A percentile compares a stretch with the other conserved stretches of the same genome.
Conservation (phyloP, 306 rosid genomes). For the Coriaria nepalensis region DNA sequence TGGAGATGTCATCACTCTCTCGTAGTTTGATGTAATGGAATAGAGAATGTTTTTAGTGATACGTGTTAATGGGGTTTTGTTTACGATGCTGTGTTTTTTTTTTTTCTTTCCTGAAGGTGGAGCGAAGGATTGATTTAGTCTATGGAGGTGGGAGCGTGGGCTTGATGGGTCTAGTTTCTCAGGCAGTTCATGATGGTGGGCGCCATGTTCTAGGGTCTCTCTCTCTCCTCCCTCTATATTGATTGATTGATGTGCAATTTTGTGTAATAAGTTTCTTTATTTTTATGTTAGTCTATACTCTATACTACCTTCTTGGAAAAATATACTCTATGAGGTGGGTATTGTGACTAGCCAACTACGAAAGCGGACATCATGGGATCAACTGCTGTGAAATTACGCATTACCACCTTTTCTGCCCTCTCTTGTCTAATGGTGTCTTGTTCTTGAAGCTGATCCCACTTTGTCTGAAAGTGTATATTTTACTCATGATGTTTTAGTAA, state of each 20-base stretch:
- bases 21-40: too few species aligned
- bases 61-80: slow-evolving; percentile 32
- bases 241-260: not conserved
- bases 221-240: slow-evolving; percentile 11
- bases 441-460: not conserved
- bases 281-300: too few species aligned
- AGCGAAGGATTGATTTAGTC: slow-evolving; percentile 89
- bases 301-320: too few species aligned
- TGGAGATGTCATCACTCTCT: too few species aligned
- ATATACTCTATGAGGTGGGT: slow-evolving; percentile 19
- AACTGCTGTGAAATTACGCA: slow-evolving; percentile 9
- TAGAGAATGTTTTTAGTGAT: slow-evolving; percentile 14
- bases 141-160: slow-evolving; percentile 99
- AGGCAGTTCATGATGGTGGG: slow-evolving; percentile 99
- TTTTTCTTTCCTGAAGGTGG: slow-evolving; percentile 43
- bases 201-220: slow-evolving; percentile 98
- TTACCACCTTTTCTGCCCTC: slow-evolving; percentile 9
- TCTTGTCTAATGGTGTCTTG: not conserved
- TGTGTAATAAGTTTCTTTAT: not conserved
- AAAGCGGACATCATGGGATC: slow-evolving; percentile 28
- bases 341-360: not conserved
- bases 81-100: slow-evolving; percentile 21
- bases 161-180: slow-evolving; percentile 97
- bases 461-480: slow-evolving; percentile 12
- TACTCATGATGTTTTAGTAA: too few species aligned